phyloP scores from a whole-genome alignment of 139 green algal genomes.

The Coelastrella sp. region DNA sequence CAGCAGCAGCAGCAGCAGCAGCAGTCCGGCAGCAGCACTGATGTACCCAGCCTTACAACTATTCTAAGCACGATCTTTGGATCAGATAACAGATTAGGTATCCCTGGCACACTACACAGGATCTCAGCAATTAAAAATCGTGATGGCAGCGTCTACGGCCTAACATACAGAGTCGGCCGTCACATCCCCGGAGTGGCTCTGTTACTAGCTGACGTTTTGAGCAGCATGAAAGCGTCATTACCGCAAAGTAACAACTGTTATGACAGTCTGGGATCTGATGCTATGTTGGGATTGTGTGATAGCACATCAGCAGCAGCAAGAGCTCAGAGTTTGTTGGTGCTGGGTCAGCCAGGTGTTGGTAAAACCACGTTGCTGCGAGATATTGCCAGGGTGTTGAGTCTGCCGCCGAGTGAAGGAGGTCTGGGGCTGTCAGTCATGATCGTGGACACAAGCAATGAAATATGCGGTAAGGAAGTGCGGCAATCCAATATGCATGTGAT shows the following conservation, averaged over 20 bases:
- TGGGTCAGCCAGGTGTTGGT: slow-evolving; percentile 42
- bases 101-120: not conserved
- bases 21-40: not conserved
- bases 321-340: slow-evolving; percentile 10
- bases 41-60: no score
- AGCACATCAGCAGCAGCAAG: no score
- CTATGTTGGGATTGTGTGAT: not conserved
- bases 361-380: slow-evolving; percentile 74
- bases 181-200: slow-evolving; percentile 63
- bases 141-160: slow-evolving; percentile 61
- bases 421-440: slow-evolving; percentile 61
- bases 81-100: not conserved
- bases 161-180: slow-evolving; percentile 78
- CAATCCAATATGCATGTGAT: not conserved
- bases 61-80: not conserved
- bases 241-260: no score
- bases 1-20: not conserved
- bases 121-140: slow-evolving; percentile 29
- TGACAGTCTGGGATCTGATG: no score
- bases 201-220: slow-evolving; percentile 69
- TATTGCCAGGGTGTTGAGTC: slow-evolving; percentile 54
- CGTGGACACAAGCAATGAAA: slow-evolving; percentile 69
- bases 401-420: slow-evolving; percentile 3
- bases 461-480: slow-evolving; percentile 49
- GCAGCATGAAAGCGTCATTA: slow-evolving; percentile 47